Evolutionary conservation across 139 green algal genomes (phyloP), one percentile per base, ranked within the genome.

Genomic region (Volvox reticuliferus): DNA sequence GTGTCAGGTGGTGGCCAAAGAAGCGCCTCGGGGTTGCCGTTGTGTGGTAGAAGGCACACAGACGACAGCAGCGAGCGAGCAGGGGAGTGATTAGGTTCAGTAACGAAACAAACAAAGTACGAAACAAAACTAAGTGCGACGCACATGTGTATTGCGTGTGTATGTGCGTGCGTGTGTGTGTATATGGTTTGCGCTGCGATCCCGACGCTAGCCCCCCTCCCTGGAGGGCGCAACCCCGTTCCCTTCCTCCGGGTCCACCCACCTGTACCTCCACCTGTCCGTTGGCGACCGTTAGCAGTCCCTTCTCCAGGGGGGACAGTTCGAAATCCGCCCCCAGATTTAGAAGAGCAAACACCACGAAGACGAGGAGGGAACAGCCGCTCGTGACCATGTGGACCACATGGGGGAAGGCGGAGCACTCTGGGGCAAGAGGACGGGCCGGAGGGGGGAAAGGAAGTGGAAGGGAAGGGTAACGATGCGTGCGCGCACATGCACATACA

Each of bases 301-400:
- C 69, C 44, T 80, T 67, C 30, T 89, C 44, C 85, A 89, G 71
- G 28, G 85, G 85, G 32, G 35, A 81, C 0, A 89, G 71, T 37
- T 89, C 85, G 16, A 89, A 89, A 69, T 89, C 85, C 12, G 85
- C 85, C n/a, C 69, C 71, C 85, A 89, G 85, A 44, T 83, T 82
- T 5, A 89, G 85, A n/a, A 89, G 85, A 36, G 85, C 85, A 12
- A 30, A 89, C 71, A 83, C 71, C 71, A 75, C 50, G 71, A 89
- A 89, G 0, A 89, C n/a, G 0, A 89, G 44, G 37, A 89, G 71
- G 17, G n/a, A 36, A 16, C 17, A 17, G 71, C 71, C 85, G 17
- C 71, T 32, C 28, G 33, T 62, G 2, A 89, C 44, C 85, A 89
- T 78, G 71, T 89, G 69, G 26, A 89, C 55, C 16, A 89, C 17